Evolutionary conservation across 805 yeast species (phyloP), one percentile per base, ranked within the genome.

Genomic region (Saturnispora besseyi): DNA sequence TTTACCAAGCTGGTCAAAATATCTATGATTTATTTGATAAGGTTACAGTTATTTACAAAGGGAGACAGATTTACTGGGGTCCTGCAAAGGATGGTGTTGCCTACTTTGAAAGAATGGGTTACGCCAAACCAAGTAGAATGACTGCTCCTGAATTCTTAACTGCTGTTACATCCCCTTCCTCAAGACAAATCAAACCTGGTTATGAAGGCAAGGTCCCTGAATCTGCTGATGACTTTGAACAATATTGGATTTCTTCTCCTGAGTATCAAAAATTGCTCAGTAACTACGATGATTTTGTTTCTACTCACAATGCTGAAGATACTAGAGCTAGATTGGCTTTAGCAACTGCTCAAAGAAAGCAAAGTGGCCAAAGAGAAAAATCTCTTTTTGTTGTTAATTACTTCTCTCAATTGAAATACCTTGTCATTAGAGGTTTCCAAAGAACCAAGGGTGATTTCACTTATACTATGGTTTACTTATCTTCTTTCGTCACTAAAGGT

Each of bases 91-190:
- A 66, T 44, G 85, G 83, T 45, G 78, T 72, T 64, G 74, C 69
- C 10, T 81, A 71, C 57, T 81, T 81, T 57, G 62, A 72, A 55
- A 68, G 69, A n/a, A 81, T 81, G 86, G 87, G 87, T 49, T 81
- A 72, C 68, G 66, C 69, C 26, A 79, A 82, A 62, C 84, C 84
- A 46, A 70, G 71, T 49, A 77, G 86, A 73, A 81, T 78, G 76
- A 77, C 84, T 12, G 79, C 86, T 31, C 82, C 86, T 13, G 87
- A 81, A 63, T 81, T 71, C 59, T 75, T 81, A 60, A 81, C 86
- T 24, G 78, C 86, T 9, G 76, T 81, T 49, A 81, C 87, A 13
- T 82, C 81, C 59, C 84, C 82, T 33, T 76, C 74, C 32, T 83
- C 81, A 54, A 73, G 85, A 68, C 60, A 67, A 31, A 56, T 67